These are phyloP conservation scores for Diaporthe destruens DNA, from an alignment of 2,329 filamentous ascomycete species.

Conservation along the genomic window DNA sequence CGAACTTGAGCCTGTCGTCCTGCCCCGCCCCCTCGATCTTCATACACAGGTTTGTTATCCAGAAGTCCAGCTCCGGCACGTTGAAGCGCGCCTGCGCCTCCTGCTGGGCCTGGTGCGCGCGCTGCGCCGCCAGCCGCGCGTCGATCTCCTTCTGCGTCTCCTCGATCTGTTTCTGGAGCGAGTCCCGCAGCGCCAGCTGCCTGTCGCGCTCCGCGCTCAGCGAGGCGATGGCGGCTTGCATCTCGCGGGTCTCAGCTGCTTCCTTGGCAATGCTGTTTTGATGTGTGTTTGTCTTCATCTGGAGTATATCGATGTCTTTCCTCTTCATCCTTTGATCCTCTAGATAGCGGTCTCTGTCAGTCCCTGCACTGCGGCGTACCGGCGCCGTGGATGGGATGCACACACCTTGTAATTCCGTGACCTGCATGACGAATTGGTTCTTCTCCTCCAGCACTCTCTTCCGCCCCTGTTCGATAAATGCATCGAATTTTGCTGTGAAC, in stretches of 20 bases:
- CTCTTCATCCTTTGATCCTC: constrained; percentile 94
- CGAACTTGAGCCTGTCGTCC: constrained; percentile 88
- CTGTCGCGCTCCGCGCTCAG: constrained; percentile 71
- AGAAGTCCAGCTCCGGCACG: constrained; percentile 93
- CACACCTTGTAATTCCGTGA: constrained; percentile 90
- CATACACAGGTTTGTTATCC: constrained; percentile 91
- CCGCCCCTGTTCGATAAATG: constrained; percentile 91
- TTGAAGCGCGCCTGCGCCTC: constrained; percentile 90
- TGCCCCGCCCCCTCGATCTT: constrained; percentile 89
- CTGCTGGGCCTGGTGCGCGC: constrained; percentile 78
- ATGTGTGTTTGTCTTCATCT: constrained; percentile 77
- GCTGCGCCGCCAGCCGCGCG: constrained; percentile 76
- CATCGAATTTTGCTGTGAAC: constrained; percentile 91
- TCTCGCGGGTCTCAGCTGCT: constrained; percentile 80
- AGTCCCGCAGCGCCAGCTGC: constrained; percentile 69
- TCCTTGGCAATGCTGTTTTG: constrained; percentile 83
- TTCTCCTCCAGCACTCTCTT: constrained; percentile 92
- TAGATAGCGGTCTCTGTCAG: constrained; percentile 52
- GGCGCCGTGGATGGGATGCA: constrained; percentile 15
- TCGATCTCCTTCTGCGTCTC: constrained; percentile 79
- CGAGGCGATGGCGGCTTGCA: constrained; percentile 72
- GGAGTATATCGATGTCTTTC: constrained; percentile 86
- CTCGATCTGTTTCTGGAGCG: constrained; percentile 71
- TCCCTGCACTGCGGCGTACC: not conserved
- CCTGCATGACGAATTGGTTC: constrained; percentile 91